phyloP scores from a whole-genome alignment of 768 basidiomycete species.

The Tylopilus sp. region DNA sequence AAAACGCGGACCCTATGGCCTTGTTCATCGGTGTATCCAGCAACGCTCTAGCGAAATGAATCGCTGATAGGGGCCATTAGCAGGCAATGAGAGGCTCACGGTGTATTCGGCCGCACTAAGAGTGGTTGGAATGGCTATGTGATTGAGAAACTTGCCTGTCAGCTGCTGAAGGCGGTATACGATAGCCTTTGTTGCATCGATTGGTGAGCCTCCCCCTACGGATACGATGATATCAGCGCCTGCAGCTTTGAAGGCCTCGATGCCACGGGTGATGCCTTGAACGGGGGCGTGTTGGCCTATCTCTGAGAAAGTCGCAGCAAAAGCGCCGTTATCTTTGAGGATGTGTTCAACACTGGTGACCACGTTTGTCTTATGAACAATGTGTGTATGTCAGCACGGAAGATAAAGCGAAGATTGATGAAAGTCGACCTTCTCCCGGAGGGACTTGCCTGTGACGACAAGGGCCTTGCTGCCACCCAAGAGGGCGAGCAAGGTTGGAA shows the following conservation, averaged over 20 bases:
- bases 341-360: constrained; percentile 35
- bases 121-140: constrained; percentile 82
- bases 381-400: constrained; percentile 10
- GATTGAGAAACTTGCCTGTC: constrained; percentile 46
- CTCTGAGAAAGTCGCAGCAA: constrained; percentile 65
- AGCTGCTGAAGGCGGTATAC: constrained; percentile 60
- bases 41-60: constrained; percentile 45
- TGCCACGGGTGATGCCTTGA: constrained; percentile 57
- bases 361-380: constrained; percentile 23
- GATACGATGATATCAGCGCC: constrained; percentile 68
- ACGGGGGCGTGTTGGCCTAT: constrained; percentile 74
- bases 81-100: constrained; percentile 34
- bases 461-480: constrained; percentile 62
- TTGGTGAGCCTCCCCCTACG: constrained; percentile 77
- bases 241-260: constrained; percentile 50
- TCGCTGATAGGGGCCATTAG: not conserved
- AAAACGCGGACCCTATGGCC: constrained; percentile 58
- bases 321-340: constrained; percentile 54
- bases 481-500: constrained; percentile 56
- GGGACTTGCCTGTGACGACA: constrained; percentile 67
- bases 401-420: not conserved
- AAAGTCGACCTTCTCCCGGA: constrained; percentile 52
- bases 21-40: constrained; percentile 68
- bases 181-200: constrained; percentile 76
- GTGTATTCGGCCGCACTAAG: constrained; percentile 76